phyloP scores from a whole-genome alignment of 83 land plant genomes.

The Thuja plicata region DNA sequence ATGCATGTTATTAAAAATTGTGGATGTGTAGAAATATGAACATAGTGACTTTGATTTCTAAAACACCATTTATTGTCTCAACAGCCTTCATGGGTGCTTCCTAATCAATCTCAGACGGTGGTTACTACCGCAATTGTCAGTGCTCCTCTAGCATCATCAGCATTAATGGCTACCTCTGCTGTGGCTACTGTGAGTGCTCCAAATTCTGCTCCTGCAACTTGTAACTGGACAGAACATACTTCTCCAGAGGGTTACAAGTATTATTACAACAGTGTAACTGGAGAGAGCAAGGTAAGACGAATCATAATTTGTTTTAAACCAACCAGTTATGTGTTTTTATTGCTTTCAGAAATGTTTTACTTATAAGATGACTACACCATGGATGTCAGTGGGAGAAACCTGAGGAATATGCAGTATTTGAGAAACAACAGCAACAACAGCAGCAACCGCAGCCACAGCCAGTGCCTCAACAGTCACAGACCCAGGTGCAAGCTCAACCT shows the following conservation, averaged over 20 bases:
- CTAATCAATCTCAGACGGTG: conserved; percentile 33
- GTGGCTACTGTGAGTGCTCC: conserved; percentile 22
- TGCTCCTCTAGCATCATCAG: conserved; percentile 36
- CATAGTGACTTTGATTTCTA: neutral
- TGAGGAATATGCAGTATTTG: conserved; percentile 71
- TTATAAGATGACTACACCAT: neutral
- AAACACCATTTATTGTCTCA: neutral
- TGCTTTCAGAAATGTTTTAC: neutral
- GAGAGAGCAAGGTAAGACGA: conserved; percentile 84
- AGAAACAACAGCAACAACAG: conserved; percentile 49
- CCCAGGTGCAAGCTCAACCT: conserved; percentile 17
- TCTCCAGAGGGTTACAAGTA: conserved; percentile 99
- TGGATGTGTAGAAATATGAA: neutral
- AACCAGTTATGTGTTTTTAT: neutral
- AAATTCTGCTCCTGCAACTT: conserved; percentile 39
- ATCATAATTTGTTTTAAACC: neutral
- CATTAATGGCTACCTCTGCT: conserved; percentile 23
- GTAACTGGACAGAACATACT: conserved; percentile 95
- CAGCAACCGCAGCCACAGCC: conserved; percentile 14
- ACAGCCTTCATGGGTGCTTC: conserved; percentile 33
- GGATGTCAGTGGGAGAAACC: conserved; percentile 96
- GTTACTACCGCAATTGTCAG: conserved; percentile 27
- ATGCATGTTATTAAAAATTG: neutral
- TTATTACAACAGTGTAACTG: conserved; percentile 83
- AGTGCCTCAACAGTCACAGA: conserved; percentile 33